Base-by-base conservation (phyloP, 1,284 basidiomycete species). In the Leccinum huronense region DNA sequence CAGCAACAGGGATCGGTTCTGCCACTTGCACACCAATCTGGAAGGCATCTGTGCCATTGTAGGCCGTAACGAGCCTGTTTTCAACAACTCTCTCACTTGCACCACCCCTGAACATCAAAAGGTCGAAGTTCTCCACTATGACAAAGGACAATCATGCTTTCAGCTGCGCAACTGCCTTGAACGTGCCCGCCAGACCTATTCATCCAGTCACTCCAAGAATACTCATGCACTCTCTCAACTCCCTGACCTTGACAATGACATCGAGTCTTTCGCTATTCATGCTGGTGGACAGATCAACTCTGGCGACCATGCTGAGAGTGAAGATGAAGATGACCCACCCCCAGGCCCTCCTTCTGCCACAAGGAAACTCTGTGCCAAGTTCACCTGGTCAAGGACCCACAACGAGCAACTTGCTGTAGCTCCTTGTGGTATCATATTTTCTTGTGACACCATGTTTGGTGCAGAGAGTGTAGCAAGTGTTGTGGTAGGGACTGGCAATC, bases 1-100 rank as follows among this genome's bases (percentile, higher is more conserved):
- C 0, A 70, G 56, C 27, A 38, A 8, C 33, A 0, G 55, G 0
- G 40, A 74, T 48, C 62, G 59, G 0, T 78, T 71, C 61, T 78
- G 76, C 34, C n/a, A 31, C 0, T 0, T 5, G 0, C 74, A 77
- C 59, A 0, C 31, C 1, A 34, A 34, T 34, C 34, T 34, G 4
- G 34, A 34, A 5, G 4, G 9, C 0, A 33, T 66, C 5, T 68
- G 67, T 9, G 8, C 63, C 1, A 48, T 71, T 2, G 16, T 62
- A 5, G 59, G 58, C 1, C 62, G 62, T 8, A 1, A 13, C 0
- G 1, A n/a, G 6, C 13, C 0, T 0, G 55, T 51, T 5, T 6
- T 51, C 1, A 0, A 5, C 0, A 30, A n/a, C 1, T 9, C 3
- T 0, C 19, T 63, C 2, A 63, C 55, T 2, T 63, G 61, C 1